Base-by-base conservation (phyloP, 805 yeast genomes). In the Kazachstania taianensis region DNA sequence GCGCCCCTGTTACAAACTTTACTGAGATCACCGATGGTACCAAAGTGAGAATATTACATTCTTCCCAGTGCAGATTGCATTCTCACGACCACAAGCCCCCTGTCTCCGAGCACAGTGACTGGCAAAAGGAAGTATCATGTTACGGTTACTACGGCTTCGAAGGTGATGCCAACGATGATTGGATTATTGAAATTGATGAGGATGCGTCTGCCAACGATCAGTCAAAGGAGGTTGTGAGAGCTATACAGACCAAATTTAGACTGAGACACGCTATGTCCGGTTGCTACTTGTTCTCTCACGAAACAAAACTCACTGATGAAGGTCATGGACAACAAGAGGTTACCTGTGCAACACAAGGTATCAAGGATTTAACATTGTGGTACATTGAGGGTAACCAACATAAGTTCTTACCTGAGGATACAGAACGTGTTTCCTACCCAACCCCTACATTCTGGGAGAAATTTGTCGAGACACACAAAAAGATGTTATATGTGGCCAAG, bases 71-170 rank as follows among this genome's bases (percentile, higher is more conserved):
- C 55, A 73, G 92, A 66, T 68, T 82, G 53, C 94, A 82, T 59
- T 77, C 92, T n/a, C 94, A 82, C 55, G 92, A 82, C 53, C 79
- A 80, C 47, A 79, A 82, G 59, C 77, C 89, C 18, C 83, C 89
- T n/a, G 84, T 81, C 16, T 65, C 79, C 41, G 80, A 74, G 53
- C 59, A 59, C 35, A 45, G 55, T 36, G 94, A 82, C 49, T 82
- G 92, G 92, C 87, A 80, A 63, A 80, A 80, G 59, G 94, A 82
- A 64, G 83, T 70, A 16, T 71, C 85, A 5, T 69, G 79, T 61
- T 82, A 82, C 53, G 94, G 94, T 19, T 79, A 53, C 49, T 78
- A 75, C 35, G 85, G 81, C 10, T 82, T 82, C 48, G 73, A 50
- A 17, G 94, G 94, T 60, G 94, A 82, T 61, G 81, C 86, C 39